Evolutionary conservation across 2,329 filamentous ascomycete genomes (phyloP), one percentile per base, ranked within the genome.

Genomic region (Fusarium foetens): DNA sequence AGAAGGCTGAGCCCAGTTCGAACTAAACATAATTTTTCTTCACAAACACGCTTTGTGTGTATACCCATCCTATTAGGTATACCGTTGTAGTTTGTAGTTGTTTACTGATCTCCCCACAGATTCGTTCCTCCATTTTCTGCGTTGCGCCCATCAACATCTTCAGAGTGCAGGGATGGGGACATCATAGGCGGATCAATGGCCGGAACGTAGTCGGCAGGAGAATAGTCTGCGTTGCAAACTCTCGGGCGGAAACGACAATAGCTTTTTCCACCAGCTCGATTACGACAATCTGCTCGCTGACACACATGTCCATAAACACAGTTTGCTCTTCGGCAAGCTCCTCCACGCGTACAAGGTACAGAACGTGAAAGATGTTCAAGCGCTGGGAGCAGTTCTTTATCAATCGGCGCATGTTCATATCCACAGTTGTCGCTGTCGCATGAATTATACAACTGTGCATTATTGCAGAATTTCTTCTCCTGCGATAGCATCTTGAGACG

Each of bases 301-400:
- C 75, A 76, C 6, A 76, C 71, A 21, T 76, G 75, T 1, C 75
- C 75, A 8, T 63, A 59, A 8, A 72, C 64, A 33, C 75, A 76
- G 19, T 62, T 68, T 25, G 42, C 38, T 31, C 64, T 57, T 38
- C 68, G 58, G 45, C 73, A 76, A 12, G 13, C 35, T 19, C 74
- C 73, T 7, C 54, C 60, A 6, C 61, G 59, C 0, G 71, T 62
- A 19, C 74, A 76, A 3, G 71, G 71, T 9, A 75, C 66, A 1
- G 72, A 74, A 8, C 72, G 74, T 1, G 75, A 61, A 0, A 76
- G 45, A 4, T 62, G 38, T 39, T 71, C 63, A 0, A 76, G 49
- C 1, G 69, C 71, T 3, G 68, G 68, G 13, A 63, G 70, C 13
- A 76, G 66, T 3, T 75, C 64, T 16, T 58, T 70, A 8, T 65